Evolutionary conservation across 164 flowering plant genomes (phyloP), one percentile per base, ranked within the genome.

Genomic region (Warburgia ugandensis): DNA sequence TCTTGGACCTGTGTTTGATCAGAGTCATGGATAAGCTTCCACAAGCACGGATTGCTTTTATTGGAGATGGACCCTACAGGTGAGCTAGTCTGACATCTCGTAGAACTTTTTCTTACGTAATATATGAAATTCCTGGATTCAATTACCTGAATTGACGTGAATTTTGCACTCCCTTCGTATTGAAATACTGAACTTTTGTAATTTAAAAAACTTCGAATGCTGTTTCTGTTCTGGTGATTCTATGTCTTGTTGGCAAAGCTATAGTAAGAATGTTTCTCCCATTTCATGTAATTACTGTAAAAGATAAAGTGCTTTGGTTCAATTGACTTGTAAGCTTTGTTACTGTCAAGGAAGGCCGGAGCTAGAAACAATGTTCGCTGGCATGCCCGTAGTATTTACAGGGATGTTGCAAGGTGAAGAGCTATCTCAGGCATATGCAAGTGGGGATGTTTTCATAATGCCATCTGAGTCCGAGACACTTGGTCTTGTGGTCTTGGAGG

Each of bases 401-500:
- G 99, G 99, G 28, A 88, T 77, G 86, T 51, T 92, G 51, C 78
- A 59, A 59, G 96, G 99, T 3, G 96, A 92, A 62, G 96, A 86
- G 66, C 91, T 92, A 36, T 92, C 99, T 22, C 86, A 86, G 61
- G 96, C 99, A 46, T 92, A 92, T 53, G 99, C 99, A 12, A 92
- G 99, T 60, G 96, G 99, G 26, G 99, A 92, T 49, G 83, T 92
- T 12, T 92, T 92, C 48, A 56, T 82, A 52, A 92, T 88, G 99
- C 99, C 99, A 46, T 92, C 99, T 14, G 99, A 92, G 58, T 92
- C 99, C 0, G 99, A 92, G 66, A 92, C 99, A 6, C 89, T 92
- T 2, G 99, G 99, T 16, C 85, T 84, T n/a, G 96, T 92, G 14
- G 99, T 92, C 21, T 63, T 92, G 56, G 99, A 92, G 62, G 79